Evolutionary conservation across 192 early-diverging fungal species (phyloP).

Genomic region (Coemansia sp.): DNA sequence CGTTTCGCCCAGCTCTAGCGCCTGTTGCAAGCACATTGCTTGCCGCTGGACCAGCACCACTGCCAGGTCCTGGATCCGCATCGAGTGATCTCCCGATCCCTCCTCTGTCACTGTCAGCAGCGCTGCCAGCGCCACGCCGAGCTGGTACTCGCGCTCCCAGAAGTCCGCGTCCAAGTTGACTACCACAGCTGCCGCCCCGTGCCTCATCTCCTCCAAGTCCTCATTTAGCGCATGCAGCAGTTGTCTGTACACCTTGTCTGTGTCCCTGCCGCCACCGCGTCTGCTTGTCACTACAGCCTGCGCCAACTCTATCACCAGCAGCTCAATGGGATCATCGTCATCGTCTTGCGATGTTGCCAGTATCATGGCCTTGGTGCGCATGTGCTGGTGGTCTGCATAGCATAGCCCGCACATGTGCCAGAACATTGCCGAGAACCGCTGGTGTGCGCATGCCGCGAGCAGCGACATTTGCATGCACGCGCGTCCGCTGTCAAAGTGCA

Average conservation of each 20-base stretch:
- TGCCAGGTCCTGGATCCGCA: constrained; percentile 33
- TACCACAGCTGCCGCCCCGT: background rate
- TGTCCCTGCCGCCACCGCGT: background rate
- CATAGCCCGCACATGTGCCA: constrained; percentile 48
- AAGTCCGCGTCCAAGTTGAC: constrained; percentile 33
- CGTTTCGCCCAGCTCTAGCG: constrained; percentile 6
- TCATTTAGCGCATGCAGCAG: constrained; percentile 18
- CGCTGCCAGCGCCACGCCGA: constrained; percentile 32
- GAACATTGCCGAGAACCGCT: constrained; percentile 32
- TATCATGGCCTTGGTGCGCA: background rate
- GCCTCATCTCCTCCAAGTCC: constrained; percentile 19
- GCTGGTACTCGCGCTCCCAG: constrained; percentile 48
- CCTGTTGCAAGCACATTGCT: constrained; percentile 20
- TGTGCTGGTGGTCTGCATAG: constrained; percentile 11
- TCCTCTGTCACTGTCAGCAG: constrained; percentile 13
- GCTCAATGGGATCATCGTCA: constrained; percentile 30
- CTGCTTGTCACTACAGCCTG: constrained; percentile 5
- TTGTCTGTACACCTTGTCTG: background rate
- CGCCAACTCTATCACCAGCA: constrained; percentile 23
- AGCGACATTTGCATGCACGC: constrained; percentile 39
- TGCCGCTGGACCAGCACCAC: constrained; percentile 27
- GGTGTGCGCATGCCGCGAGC: constrained; percentile 21
- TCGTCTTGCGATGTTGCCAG: background rate
- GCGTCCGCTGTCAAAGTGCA: constrained; percentile 33
- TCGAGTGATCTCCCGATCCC: background rate